Evolutionary conservation across 2,329 filamentous ascomycete species (phyloP).

Genomic region (Zymoseptoria ardabiliae): DNA sequence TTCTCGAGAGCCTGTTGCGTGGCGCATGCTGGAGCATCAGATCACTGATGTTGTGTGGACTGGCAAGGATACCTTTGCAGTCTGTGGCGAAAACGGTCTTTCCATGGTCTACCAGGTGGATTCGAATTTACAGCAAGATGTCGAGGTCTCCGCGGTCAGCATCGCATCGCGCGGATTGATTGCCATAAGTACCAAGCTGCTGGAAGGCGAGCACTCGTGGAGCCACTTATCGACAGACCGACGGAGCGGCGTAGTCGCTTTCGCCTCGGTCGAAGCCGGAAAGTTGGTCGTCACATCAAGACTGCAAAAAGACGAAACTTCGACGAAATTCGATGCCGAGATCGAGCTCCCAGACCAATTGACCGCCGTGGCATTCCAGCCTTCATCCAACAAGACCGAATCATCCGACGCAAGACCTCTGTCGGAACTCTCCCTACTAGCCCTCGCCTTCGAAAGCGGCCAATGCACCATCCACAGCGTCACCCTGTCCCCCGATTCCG

Average conservation of each 20-base stretch:
- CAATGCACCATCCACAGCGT: conserved; percentile 36
- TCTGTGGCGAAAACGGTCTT: conserved; percentile 34
- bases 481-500: conserved; percentile 3
- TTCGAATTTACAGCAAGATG: conserved; percentile 7
- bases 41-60: conserved; percentile 41
- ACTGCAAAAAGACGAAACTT: conserved; percentile 2
- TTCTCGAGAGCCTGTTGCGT: conserved; percentile 32
- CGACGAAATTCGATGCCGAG: conserved; percentile 3
- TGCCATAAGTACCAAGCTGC: conserved; percentile 9
- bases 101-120: conserved; percentile 17
- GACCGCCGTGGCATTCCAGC: conserved; percentile 37
- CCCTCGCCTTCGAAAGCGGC: conserved; percentile 36
- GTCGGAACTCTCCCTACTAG: conserved; percentile 24
- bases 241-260: conserved; percentile 27
- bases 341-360: conserved; percentile 9
- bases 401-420: background rate
- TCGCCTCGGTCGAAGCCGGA: conserved; percentile 22
- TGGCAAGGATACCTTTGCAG: conserved; percentile 36
- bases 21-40: conserved; percentile 35
- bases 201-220: conserved; percentile 11
- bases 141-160: conserved; percentile 4
- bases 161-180: conserved; percentile 15
- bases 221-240: conserved; percentile 33
- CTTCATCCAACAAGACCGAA: conserved; percentile 3
- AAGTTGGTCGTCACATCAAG: conserved; percentile 30